Percentiles rank a stretch among this genome's conserved stretches.
Evolutionary conservation across 1,139 yeast genomes (phyloP).

Genomic region (Lodderomyces pseudojiufengensis): DNA sequence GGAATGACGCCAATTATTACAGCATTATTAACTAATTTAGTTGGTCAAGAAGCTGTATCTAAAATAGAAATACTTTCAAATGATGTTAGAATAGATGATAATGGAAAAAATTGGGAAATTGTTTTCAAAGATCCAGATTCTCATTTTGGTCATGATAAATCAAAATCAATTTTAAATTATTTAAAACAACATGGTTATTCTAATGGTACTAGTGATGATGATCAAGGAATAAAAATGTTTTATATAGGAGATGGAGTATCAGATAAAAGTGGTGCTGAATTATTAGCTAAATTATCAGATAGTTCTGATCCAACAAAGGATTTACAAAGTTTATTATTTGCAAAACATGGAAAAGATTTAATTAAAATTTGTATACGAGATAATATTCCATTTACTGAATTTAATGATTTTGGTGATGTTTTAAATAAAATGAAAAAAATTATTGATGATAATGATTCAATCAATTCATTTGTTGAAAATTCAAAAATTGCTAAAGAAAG

Average conservation of each 20-base stretch:
- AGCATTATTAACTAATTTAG: slow-evolving; percentile 67
- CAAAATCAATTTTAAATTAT: slow-evolving; percentile 72
- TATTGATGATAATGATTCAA: slow-evolving; percentile 25
- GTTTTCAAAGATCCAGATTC: slow-evolving; percentile 77
- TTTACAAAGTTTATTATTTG: slow-evolving; percentile 56
- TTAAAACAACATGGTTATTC: slow-evolving; percentile 40
- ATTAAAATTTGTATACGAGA: slow-evolving; percentile 80
- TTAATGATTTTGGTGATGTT: slow-evolving; percentile 72
- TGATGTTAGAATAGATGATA: slow-evolving; percentile 50
- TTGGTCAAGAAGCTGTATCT: slow-evolving; percentile 71
- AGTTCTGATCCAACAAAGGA: too few species aligned
- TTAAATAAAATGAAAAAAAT: slow-evolving; percentile 45
- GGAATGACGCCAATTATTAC: slow-evolving; percentile 93
- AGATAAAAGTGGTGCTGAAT: too few species aligned
- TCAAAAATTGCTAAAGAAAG: slow-evolving; percentile 7
- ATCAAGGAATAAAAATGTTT: slow-evolving; percentile 97
- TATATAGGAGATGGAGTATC: too few species aligned
- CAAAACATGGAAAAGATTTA: slow-evolving; percentile 88
- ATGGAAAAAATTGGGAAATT: slow-evolving; percentile 67
- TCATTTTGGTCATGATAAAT: slow-evolving; percentile 91
- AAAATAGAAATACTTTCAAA: slow-evolving; percentile 82
- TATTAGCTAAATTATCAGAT: too few species aligned
- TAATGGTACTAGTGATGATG: slow-evolving; percentile 92
- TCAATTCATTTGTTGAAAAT: slow-evolving; percentile 29
- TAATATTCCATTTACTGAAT: slow-evolving; percentile 79